Evolutionary conservation across 345 rosid genomes (phyloP).

Genomic region (Geranium rotundifolium): DNA sequence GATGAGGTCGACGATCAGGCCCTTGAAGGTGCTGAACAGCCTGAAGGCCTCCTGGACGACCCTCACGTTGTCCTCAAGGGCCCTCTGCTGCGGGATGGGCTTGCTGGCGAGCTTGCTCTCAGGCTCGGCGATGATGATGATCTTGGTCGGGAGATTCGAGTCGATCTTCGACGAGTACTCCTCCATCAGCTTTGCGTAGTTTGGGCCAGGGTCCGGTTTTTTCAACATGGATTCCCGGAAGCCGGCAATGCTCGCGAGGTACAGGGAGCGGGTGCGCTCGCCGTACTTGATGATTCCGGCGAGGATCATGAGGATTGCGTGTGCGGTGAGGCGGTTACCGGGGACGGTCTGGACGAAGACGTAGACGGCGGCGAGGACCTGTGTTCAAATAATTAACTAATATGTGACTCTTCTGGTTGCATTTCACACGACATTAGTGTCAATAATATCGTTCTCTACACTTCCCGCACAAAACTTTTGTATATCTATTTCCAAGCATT

Average conservation of each 20-base stretch:
- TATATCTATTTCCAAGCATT: no score
- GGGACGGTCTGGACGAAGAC: slow-evolving; percentile 6
- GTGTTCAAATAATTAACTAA: no score
- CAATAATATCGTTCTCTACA: no score
- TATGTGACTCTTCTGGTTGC: no score
- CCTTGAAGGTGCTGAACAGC: slow-evolving; percentile 1
- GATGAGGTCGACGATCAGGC: slow-evolving; percentile 4
- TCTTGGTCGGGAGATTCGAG: background rate
- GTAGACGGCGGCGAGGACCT: slow-evolving; percentile 21
- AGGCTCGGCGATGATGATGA: background rate
- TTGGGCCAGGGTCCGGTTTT: slow-evolving; percentile 4
- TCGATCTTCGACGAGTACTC: slow-evolving; percentile 1
- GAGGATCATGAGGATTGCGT: slow-evolving; percentile 8
- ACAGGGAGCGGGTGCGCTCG: slow-evolving; percentile 12
- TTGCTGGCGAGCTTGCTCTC: background rate
- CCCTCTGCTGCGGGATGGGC: background rate
- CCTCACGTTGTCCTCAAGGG: background rate
- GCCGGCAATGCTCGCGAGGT: slow-evolving; percentile 8
- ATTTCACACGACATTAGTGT: no score
- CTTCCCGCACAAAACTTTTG: no score
- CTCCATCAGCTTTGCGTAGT: slow-evolving; percentile 7
- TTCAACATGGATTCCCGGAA: slow-evolving; percentile 8
- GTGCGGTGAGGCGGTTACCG: background rate
- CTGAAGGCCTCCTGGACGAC: slow-evolving; percentile 1
- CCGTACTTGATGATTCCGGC: slow-evolving; percentile 13